phyloP scores from a whole-genome alignment of 768 basidiomycete species.

The Phanerochaete sordida region DNA sequence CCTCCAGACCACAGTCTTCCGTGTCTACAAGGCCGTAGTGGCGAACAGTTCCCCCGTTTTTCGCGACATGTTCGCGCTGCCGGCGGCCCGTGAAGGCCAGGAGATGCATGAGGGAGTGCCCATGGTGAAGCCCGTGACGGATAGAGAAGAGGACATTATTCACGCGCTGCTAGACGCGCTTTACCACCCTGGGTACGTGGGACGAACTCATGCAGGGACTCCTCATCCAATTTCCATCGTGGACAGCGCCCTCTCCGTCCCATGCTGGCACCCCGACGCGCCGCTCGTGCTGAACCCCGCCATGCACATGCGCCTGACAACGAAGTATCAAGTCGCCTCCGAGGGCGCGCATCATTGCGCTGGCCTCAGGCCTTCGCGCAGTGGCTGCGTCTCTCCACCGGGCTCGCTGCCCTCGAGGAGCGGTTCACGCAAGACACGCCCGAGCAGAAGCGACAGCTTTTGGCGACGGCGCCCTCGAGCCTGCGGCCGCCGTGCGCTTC shows the following conservation, averaged over 20 bases:
- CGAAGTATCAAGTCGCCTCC: constrained; percentile 26
- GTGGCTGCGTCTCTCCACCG: neutral
- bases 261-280: constrained; percentile 17
- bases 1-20: neutral
- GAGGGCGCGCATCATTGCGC: constrained; percentile 19
- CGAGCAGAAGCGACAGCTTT: neutral
- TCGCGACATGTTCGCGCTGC: constrained; percentile 8
- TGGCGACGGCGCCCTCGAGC: neutral
- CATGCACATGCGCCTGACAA: constrained; percentile 20
- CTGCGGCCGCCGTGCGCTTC: constrained; percentile 10
- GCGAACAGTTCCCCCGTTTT: constrained; percentile 8
- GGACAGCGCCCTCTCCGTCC: too few species aligned
- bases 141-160: constrained; percentile 24
- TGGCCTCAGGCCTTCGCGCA: constrained; percentile 23
- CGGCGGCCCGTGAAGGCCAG: neutral
- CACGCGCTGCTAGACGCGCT: constrained; percentile 22
- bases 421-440: too few species aligned
- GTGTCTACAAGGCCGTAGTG: constrained; percentile 7
- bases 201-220: too few species aligned
- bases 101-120: constrained; percentile 26
- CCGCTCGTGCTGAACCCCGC: constrained; percentile 14
- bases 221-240: too few species aligned
- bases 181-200: too few species aligned
- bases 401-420: neutral
- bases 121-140: constrained; percentile 25